Conservation (phyloP, 352 stramenopile genomes). For the Phytopythium chamaehyphon region DNA sequence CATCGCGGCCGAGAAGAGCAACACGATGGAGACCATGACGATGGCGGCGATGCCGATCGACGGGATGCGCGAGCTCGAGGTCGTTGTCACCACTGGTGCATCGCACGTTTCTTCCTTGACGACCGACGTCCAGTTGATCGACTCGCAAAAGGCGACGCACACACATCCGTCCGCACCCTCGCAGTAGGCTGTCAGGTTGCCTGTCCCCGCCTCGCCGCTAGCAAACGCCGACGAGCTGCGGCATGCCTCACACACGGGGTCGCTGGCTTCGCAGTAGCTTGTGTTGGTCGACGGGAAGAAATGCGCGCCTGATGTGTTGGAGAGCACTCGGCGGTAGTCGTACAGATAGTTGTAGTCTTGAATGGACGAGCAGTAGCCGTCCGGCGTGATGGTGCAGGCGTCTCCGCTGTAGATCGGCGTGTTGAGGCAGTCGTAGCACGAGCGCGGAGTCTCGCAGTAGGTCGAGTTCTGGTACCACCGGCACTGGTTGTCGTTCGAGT, state of each 20-base stretch:
- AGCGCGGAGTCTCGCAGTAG: constrained; percentile 31
- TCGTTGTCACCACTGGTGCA: constrained; percentile 2
- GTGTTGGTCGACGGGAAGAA: constrained; percentile 58
- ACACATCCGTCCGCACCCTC: constrained; percentile 38
- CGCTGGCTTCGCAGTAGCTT: constrained; percentile 43
- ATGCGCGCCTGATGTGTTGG: constrained; percentile 19
- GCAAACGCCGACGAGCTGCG: constrained; percentile 16
- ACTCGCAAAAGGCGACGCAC: constrained; percentile 55
- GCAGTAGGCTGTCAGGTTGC: constrained; percentile 35
- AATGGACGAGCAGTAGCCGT: constrained; percentile 55
- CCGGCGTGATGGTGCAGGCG: constrained; percentile 48
- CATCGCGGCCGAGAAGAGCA: constrained; percentile 20
- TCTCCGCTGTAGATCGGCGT: constrained; percentile 27
- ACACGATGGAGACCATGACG: constrained; percentile 22
- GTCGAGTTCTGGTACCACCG: constrained; percentile 68
- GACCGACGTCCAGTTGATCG: constrained; percentile 26
- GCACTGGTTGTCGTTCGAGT: constrained; percentile 36
- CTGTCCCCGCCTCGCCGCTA: constrained; percentile 16
- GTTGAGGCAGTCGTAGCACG: constrained; percentile 62
- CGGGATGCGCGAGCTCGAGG: constrained; percentile 15
- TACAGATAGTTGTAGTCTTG: constrained; percentile 27
- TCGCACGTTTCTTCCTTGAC: constrained; percentile 41
- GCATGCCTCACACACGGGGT: constrained; percentile 26
- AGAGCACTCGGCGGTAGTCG: constrained; percentile 36
- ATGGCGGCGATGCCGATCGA: constrained; percentile 22